Percentiles rank a stretch among this genome's conserved stretches.
Conservation (phyloP, 441 rosid genomes). For the Croton laevigatus region DNA sequence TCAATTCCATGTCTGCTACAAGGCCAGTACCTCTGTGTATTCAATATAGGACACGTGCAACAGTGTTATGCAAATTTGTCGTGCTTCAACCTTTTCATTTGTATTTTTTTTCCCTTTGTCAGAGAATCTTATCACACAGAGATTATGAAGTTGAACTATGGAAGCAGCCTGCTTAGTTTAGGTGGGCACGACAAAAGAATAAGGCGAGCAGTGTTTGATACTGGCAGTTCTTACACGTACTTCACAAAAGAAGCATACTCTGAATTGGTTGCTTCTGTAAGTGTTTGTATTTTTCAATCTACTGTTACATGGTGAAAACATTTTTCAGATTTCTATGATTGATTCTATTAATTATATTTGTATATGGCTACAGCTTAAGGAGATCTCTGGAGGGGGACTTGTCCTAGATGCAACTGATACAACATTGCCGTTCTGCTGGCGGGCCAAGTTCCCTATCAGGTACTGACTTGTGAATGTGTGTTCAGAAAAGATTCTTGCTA, state of each 20-base stretch:
- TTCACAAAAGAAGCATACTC: conserved; percentile 68
- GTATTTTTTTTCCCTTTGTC: conserved; percentile 22
- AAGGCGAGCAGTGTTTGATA: conserved; percentile 60
- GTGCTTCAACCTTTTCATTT: conserved; percentile 11
- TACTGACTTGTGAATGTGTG: conserved; percentile 5
- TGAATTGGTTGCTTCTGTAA: conserved; percentile 66
- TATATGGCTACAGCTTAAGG: conserved; percentile 47
- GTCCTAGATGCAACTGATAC: conserved; percentile 54
- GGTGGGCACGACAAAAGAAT: conserved; percentile 37
- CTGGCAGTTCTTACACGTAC: conserved; percentile 93
- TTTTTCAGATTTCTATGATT: neutral
- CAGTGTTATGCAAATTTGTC: conserved; percentile 6
- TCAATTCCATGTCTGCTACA: no score
- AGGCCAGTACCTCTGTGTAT: neutral
- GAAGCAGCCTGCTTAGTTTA: conserved; percentile 49
- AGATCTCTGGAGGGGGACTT: conserved; percentile 45
- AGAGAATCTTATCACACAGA: conserved; percentile 60
- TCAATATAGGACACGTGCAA: neutral
- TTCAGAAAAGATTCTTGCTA: neutral
- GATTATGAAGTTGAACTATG: conserved; percentile 61
- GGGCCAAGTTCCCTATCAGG: conserved; percentile 56
- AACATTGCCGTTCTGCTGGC: conserved; percentile 79
- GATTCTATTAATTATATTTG: conserved; percentile 2
- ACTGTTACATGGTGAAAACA: neutral
- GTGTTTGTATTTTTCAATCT: conserved; percentile 23